A percentile compares a stretch with the other conserved stretches of the same genome.
These are phyloP conservation scores for Pythium rhizo-oryzae DNA, from an alignment of 352 stramenopile genomes.

Conservation along the genomic window DNA sequence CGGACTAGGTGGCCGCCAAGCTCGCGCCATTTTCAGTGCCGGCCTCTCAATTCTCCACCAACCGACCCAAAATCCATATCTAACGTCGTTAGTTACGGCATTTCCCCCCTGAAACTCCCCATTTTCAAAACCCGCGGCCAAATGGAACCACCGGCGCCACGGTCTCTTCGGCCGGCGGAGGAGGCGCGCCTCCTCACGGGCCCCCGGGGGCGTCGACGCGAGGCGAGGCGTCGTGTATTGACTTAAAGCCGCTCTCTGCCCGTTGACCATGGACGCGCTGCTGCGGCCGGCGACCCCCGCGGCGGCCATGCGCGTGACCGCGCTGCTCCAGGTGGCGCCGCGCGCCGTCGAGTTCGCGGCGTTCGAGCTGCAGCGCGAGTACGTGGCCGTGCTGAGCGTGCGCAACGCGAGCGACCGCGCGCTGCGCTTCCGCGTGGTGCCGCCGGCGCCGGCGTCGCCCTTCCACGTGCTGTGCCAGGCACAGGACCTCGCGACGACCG, in stretches of 20 bases:
- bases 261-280: constrained; percentile 3
- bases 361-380: constrained; percentile 63
- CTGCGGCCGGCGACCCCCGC: constrained; percentile 26
- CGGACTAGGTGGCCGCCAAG: no score
- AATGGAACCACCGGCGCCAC: neutral
- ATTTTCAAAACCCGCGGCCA: no score
- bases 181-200: no score
- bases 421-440: constrained; percentile 62
- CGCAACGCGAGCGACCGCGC: constrained; percentile 70
- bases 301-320: constrained; percentile 28
- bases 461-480: constrained; percentile 61
- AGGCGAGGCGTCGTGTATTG: no score
- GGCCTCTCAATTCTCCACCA: neutral
- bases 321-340: constrained; percentile 65
- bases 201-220: no score
- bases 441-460: constrained; percentile 48
- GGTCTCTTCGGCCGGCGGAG: neutral
- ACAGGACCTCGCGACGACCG: constrained; percentile 62
- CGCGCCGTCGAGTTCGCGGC: constrained; percentile 63
- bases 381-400: constrained; percentile 60
- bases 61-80: constrained; percentile 1
- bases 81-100: constrained; percentile 7
- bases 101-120: neutral
- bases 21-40: neutral
- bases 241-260: no score